phyloP scores from a whole-genome alignment of 768 basidiomycete species.

The Mycena belliarum region DNA sequence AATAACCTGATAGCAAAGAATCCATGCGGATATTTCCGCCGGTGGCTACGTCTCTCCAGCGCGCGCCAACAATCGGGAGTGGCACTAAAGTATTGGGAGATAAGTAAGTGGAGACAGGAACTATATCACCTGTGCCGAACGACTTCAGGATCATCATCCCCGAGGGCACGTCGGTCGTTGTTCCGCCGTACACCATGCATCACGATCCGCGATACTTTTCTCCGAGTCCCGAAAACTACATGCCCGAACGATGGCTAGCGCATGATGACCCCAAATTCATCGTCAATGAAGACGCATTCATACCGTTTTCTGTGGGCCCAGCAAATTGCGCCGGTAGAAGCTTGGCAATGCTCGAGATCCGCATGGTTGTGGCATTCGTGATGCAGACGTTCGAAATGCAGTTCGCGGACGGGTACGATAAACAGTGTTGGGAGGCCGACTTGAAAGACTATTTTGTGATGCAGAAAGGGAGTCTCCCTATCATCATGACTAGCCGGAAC shows the following conservation, averaged over 20 bases:
- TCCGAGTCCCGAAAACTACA: conserved; percentile 30
- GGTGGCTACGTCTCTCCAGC: conserved; percentile 1
- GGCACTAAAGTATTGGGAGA: conserved; percentile 5
- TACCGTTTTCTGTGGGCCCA: conserved; percentile 48
- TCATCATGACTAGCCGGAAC: too few species aligned
- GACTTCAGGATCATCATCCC: conserved; percentile 37
- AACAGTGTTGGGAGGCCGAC: conserved; percentile 33
- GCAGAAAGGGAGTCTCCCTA: conserved; percentile 35
- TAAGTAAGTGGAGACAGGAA: too few species aligned
- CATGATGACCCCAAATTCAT: conserved; percentile 15
- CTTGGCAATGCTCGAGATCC: conserved; percentile 45
- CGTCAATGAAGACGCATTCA: conserved; percentile 39
- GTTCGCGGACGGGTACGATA: conserved; percentile 40
- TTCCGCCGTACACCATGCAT: conserved; percentile 44
- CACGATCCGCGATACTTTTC: conserved; percentile 48
- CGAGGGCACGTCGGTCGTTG: conserved; percentile 40
- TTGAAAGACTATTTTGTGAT: conserved; percentile 41
- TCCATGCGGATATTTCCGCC: conserved; percentile 4
- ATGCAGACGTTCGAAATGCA: conserved; percentile 42
- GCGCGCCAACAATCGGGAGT: conserved; percentile 2
- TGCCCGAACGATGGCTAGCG: conserved; percentile 44
- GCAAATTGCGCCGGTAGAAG: conserved; percentile 45
- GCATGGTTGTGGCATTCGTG: conserved; percentile 37
- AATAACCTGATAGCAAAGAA: conserved; percentile 2
- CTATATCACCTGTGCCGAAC: too few species aligned